Conservation (phyloP, 345 rosid genomes). For the Boechera retrofracta region DNA sequence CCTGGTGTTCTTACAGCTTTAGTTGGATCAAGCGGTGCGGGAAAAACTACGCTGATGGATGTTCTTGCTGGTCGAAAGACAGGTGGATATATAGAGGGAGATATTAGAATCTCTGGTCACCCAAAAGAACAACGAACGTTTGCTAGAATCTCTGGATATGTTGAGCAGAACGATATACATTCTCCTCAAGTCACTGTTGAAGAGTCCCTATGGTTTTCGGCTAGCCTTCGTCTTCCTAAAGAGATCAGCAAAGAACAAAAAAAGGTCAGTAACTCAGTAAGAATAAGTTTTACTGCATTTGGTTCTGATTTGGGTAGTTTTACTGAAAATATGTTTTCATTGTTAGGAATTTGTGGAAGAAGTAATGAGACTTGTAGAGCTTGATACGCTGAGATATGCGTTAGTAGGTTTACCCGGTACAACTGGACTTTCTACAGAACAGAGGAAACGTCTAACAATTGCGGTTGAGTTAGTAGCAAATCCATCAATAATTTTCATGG, state of each 20-base stretch:
- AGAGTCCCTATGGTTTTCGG: slow-evolving; percentile 91
- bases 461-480: slow-evolving; percentile 98
- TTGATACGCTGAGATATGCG: slow-evolving; percentile 68
- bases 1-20: slow-evolving; percentile 94
- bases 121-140: slow-evolving; percentile 82
- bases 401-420: slow-evolving; percentile 90
- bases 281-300: slow-evolving; percentile 18
- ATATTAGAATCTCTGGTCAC: slow-evolving; percentile 78
- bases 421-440: slow-evolving; percentile 89
- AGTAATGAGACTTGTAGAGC: slow-evolving; percentile 92
- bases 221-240: slow-evolving; percentile 80
- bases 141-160: slow-evolving; percentile 93
- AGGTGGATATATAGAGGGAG: slow-evolving; percentile 91
- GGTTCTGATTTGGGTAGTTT: slow-evolving; percentile 23
- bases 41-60: slow-evolving; percentile 96
- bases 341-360: slow-evolving; percentile 90
- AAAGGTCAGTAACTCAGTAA: slow-evolving; percentile 43
- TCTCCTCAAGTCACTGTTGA: slow-evolving; percentile 96
- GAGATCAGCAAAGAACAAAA: slow-evolving; percentile 70
- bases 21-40: slow-evolving; percentile 98
- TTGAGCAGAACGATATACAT: slow-evolving; percentile 96
- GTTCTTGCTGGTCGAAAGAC: slow-evolving; percentile 97
- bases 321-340: neutral
- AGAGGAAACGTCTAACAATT: slow-evolving; percentile 88
- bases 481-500: slow-evolving; percentile 94